Evolutionary conservation across 441 rosid species (phyloP), one percentile per base, ranked within the genome.

Genomic region (Hypseocharis bilobata): DNA sequence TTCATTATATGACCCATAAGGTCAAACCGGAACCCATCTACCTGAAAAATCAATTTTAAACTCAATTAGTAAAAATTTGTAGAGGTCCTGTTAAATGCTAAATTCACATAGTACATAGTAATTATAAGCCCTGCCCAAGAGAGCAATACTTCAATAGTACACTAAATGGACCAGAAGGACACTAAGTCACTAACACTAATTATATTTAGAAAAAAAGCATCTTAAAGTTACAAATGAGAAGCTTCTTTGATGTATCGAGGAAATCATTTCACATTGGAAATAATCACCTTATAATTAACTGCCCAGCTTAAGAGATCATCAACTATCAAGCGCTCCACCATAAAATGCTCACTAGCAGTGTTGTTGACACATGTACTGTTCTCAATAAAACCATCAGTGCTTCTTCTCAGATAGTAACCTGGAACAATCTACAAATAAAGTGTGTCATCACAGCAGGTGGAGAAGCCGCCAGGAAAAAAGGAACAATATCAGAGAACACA

Each of bases 1-100:
- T 84, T 91, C 99, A 91, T 93, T 70, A 93, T 73, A 78, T 93
- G 97, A 63, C 99, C 99, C 96, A 87, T 93, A 62, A 93, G 96
- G 74, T 93, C 97, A 80, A 88, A 91, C 54, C 96, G 91, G 72
- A 91, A 91, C 51, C 99, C 99, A 75, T 93, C 99, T 74, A 93
- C 91, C 96, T 93, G 82, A 52, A 32, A 84, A 72, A 5, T 72
- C 44, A 69, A 69, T 60, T 44, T 78, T 22, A 65, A 65, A 40
- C 68, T 67, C 42, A 64, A 70, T 60, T 42, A 78, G 60, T 62
- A 34, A 52, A 16, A 66, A 67, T 70, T 28, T 57, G 57, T 27
- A 29, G 54, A 65, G 69, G 62, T 19, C 54, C 61, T 32, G 56
- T 32, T 26, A 29, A 47, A 47, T 13, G 25, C 32, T 55, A 32